A percentile compares a stretch with the other conserved stretches of the same genome.
phyloP scores from a whole-genome alignment of 306 rosid species.

The Biancaea sappan region DNA sequence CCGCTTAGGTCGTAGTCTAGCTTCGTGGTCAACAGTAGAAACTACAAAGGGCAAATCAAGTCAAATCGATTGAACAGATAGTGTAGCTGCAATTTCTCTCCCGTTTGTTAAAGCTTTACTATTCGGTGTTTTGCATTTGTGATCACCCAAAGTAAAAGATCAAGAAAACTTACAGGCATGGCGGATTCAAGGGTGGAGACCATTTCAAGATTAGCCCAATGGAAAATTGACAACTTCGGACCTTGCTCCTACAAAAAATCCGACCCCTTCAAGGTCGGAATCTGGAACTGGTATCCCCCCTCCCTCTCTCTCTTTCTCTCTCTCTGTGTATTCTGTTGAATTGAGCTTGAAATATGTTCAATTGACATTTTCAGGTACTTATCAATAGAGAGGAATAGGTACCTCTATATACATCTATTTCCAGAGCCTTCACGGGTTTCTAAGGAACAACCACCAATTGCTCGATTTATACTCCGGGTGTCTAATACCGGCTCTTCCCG shows the following conservation, averaged over 20 bases:
- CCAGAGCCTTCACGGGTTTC: slow-evolving; percentile 73
- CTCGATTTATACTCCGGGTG: slow-evolving; percentile 73
- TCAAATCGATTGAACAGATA: not conserved
- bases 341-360: not conserved
- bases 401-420: slow-evolving; percentile 67
- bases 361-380: slow-evolving; percentile 49
- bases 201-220: slow-evolving; percentile 74
- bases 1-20: too few relatives aligned
- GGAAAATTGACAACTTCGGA: slow-evolving; percentile 83
- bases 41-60: not conserved
- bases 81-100: not conserved
- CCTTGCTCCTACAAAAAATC: slow-evolving; percentile 69
- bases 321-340: not conserved
- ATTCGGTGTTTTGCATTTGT: not conserved
- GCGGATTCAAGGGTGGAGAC: slow-evolving; percentile 71
- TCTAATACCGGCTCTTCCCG: slow-evolving; percentile 60
- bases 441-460: slow-evolving; percentile 78
- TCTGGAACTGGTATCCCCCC: slow-evolving; percentile 78
- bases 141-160: not conserved
- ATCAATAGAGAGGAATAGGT: slow-evolving; percentile 70
- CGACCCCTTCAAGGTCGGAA: slow-evolving; percentile 81
- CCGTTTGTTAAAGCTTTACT: not conserved
- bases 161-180: slow-evolving; percentile 34
- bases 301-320: not conserved
- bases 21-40: too few relatives aligned